Conservation (phyloP, 2,329 filamentous ascomycete genomes). For the Graphium sp. region DNA sequence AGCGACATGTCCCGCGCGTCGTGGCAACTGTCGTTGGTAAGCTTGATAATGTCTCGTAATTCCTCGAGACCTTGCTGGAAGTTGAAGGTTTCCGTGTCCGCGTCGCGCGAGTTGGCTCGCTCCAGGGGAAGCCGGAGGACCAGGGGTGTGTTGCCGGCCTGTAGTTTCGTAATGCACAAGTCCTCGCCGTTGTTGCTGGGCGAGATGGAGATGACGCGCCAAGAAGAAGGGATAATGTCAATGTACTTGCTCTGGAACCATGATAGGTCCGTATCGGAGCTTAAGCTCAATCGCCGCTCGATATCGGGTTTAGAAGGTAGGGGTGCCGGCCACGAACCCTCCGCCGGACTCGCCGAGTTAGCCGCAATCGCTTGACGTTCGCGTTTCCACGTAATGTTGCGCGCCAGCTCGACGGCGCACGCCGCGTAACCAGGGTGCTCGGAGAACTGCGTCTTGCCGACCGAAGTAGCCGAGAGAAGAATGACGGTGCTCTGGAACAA, state of each 20-base stretch:
- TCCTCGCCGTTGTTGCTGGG: constrained; percentile 71
- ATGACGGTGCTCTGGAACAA: constrained; percentile 50
- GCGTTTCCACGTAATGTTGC: constrained; percentile 50
- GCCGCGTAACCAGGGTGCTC: constrained; percentile 40
- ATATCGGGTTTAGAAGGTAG: constrained; percentile 2
- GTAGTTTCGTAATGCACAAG: constrained; percentile 75
- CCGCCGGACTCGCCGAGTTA: constrained; percentile 12
- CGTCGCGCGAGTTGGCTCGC: constrained; percentile 64
- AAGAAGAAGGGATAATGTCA: constrained; percentile 65
- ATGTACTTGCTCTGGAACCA: constrained; percentile 67
- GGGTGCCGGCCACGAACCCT: constrained; percentile 8
- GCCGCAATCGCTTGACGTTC: constrained; percentile 41
- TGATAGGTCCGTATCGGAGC: constrained; percentile 30
- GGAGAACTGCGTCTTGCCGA: constrained; percentile 24
- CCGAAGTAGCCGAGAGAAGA: constrained; percentile 44
- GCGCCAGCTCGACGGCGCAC: constrained; percentile 51
- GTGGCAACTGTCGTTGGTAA: constrained; percentile 75
- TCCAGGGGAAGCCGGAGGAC: constrained; percentile 74
- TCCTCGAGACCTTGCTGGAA: constrained; percentile 69
- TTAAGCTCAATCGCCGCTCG: constrained; percentile 23
- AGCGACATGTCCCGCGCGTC: constrained; percentile 50
- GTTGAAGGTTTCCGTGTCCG: constrained; percentile 62
- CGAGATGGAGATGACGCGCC: constrained; percentile 76
- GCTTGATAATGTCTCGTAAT: constrained; percentile 64
- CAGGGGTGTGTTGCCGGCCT: constrained; percentile 61